Evolutionary conservation across 352 stramenopile genomes (phyloP), one percentile per base, ranked within the genome.

Genomic region (Halophytophthora batemanensis): DNA sequence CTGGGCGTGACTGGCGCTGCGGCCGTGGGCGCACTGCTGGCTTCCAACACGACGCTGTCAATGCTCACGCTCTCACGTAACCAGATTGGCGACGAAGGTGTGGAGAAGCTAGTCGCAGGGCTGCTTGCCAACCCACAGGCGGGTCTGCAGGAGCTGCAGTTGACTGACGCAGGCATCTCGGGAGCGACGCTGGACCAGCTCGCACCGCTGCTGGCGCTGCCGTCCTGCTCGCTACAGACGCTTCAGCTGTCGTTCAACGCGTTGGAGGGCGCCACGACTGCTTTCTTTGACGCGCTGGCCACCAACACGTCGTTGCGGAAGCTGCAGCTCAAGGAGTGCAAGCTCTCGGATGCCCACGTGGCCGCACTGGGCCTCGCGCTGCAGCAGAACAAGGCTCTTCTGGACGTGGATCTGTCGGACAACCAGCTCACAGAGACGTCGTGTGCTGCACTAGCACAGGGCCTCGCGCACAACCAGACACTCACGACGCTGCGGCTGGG

Each of bases 201-300:
- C 45, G 77, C 75, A 3, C n/a, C 29, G 28, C 44, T 80, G 25
- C 13, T 90, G n/a, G 53, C 38, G 33, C 56, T 52, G 22, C 38
- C 71, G 3, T 63, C 58, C 10, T 88, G 82, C 53, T 74, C 73
- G 23, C 63, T 93, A 11, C 53, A 67, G 48, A 80, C 70, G 19
- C 49, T 93, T 21, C 63, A 87, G 58, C 43, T 93, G 22, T 91
- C 80, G 25, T 87, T 91, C 34, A 91, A 93, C 53, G 53, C 36
- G 0, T 49, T 93, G n/a, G 52, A 64, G 11, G 48, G 6, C 2
- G 64, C 77, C 3, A 57, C 41, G 21, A 53, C 61, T 1, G 50
- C 59, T 18, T 86, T 93, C 45, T 88, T 89, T 45, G 54, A 81
- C 22, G 73, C 74, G 10, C 41, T 93, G 18, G 66, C 53, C 11